Evolutionary conservation across 1,284 basidiomycete species (phyloP).

Genomic region (Puccinia coronata): DNA sequence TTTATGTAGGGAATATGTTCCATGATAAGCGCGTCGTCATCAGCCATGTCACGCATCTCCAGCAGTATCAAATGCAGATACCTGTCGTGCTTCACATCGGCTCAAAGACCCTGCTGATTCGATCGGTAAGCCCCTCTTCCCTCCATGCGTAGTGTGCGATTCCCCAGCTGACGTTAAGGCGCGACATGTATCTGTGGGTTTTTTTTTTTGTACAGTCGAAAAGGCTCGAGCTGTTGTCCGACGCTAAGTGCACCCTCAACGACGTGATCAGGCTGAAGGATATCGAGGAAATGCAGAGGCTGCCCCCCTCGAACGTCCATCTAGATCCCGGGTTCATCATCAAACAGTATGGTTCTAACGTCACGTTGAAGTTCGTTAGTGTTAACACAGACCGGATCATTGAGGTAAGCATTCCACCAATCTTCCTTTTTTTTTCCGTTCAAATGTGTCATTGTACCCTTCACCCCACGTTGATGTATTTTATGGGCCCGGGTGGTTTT

Average conservation of each 20-base stretch:
- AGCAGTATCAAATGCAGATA: slow-evolving; percentile 51
- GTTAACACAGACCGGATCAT: slow-evolving; percentile 49
- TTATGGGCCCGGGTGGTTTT: background rate
- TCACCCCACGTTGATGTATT: background rate
- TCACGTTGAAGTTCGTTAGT: slow-evolving; percentile 42
- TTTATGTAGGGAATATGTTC: slow-evolving; percentile 40
- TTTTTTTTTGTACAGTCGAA: slow-evolving; percentile 50
- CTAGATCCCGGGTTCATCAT: slow-evolving; percentile 44
- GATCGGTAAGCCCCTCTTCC: slow-evolving; percentile 51
- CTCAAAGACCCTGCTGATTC: slow-evolving; percentile 57
- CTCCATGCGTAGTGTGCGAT: background rate
- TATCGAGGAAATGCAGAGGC: slow-evolving; percentile 68
- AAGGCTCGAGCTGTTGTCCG: slow-evolving; percentile 50
- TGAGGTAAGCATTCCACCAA: slow-evolving; percentile 26
- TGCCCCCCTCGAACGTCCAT: slow-evolving; percentile 59
- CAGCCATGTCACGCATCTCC: slow-evolving; percentile 50
- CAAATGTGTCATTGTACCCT: no score
- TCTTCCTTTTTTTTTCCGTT: background rate
- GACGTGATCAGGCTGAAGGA: slow-evolving; percentile 65
- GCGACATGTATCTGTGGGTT: background rate
- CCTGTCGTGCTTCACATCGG: slow-evolving; percentile 52
- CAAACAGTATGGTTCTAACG: slow-evolving; percentile 43
- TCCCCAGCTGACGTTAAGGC: background rate
- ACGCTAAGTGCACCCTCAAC: slow-evolving; percentile 55
- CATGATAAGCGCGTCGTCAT: slow-evolving; percentile 49